Percentiles rank a stretch among this genome's conserved stretches.
These are phyloP conservation scores for Musa troglodytarum DNA, from an alignment of 176 grass and related monocot genomes.

Conservation along the genomic window DNA sequence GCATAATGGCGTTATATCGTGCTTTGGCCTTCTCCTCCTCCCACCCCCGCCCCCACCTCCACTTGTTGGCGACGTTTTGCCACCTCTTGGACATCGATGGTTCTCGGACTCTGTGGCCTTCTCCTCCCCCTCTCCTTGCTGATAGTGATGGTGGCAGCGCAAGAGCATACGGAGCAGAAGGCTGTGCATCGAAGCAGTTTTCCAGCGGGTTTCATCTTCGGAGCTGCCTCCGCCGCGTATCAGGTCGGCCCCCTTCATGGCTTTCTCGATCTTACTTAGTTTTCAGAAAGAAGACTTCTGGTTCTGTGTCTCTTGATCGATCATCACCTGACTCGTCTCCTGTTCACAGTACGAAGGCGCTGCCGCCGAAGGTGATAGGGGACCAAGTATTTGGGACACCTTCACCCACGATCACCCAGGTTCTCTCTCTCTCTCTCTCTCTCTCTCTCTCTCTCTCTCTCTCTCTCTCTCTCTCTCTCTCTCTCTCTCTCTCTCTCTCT, in stretches of 20 bases:
- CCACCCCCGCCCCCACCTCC: not conserved
- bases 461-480: slow-evolving; percentile 11
- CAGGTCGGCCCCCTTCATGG: slow-evolving; percentile 23
- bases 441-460: slow-evolving; percentile 3
- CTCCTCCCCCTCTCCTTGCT: not conserved
- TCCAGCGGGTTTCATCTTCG: slow-evolving; percentile 40
- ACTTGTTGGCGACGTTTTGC: not conserved
- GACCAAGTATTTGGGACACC: slow-evolving; percentile 74
- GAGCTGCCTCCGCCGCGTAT: slow-evolving; percentile 40
- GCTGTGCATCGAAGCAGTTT: slow-evolving; percentile 25
- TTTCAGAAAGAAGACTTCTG: not conserved
- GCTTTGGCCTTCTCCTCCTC: not conserved
- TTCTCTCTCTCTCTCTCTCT: slow-evolving; percentile 23
- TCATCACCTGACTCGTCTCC: too few species aligned
- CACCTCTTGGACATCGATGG: not conserved
- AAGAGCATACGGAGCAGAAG: not conserved
- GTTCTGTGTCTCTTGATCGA: not conserved
- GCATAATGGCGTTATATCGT: too few species aligned
- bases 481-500: slow-evolving; percentile 14
- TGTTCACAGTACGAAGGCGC: slow-evolving; percentile 72
- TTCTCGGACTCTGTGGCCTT: not conserved
- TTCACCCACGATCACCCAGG: slow-evolving; percentile 72
- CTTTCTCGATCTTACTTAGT: not conserved
- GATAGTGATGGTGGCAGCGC: not conserved
- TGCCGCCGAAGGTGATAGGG: slow-evolving; percentile 39